A percentile compares a stretch with the other conserved stretches of the same genome.
These are phyloP conservation scores for Gelatoporia subvermispora DNA, from an alignment of 768 basidiomycete species.

Conservation along the genomic window DNA sequence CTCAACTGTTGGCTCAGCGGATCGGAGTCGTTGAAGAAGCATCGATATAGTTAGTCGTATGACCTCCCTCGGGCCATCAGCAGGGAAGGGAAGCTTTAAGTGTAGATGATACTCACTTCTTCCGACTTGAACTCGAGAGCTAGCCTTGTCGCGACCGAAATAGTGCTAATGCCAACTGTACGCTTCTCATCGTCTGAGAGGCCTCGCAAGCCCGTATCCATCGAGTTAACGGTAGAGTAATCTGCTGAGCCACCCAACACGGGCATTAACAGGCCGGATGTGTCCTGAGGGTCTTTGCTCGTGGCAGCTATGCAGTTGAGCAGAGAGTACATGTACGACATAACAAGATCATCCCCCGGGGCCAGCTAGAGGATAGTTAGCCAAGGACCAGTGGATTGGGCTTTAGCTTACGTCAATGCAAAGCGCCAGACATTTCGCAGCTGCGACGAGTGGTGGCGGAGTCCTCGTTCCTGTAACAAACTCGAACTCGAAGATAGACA, in stretches of 20 bases:
- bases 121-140: slow-evolving; percentile 84
- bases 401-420: slow-evolving; percentile 67
- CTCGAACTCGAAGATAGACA: slow-evolving; percentile 84
- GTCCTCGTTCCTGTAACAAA: slow-evolving; percentile 70
- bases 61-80: slow-evolving; percentile 42
- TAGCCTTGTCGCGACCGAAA: slow-evolving; percentile 83
- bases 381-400: neutral
- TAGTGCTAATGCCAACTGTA: slow-evolving; percentile 83
- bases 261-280: slow-evolving; percentile 36
- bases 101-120: slow-evolving; percentile 47
- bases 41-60: slow-evolving; percentile 88
- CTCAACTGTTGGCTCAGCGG: slow-evolving; percentile 83
- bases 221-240: slow-evolving; percentile 46
- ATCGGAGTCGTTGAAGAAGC: slow-evolving; percentile 81
- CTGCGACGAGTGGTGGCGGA: slow-evolving; percentile 75
- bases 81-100: neutral
- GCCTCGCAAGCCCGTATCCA: slow-evolving; percentile 59
- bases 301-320: slow-evolving; percentile 88
- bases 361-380: slow-evolving; percentile 48
- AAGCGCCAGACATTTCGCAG: slow-evolving; percentile 84
- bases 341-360: slow-evolving; percentile 81
- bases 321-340: slow-evolving; percentile 96
- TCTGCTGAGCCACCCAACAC: slow-evolving; percentile 31
- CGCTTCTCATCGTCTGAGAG: slow-evolving; percentile 81
- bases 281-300: slow-evolving; percentile 68